Base-by-base conservation (phyloP, 345 rosid species). In the Odontarrhena argentea region DNA sequence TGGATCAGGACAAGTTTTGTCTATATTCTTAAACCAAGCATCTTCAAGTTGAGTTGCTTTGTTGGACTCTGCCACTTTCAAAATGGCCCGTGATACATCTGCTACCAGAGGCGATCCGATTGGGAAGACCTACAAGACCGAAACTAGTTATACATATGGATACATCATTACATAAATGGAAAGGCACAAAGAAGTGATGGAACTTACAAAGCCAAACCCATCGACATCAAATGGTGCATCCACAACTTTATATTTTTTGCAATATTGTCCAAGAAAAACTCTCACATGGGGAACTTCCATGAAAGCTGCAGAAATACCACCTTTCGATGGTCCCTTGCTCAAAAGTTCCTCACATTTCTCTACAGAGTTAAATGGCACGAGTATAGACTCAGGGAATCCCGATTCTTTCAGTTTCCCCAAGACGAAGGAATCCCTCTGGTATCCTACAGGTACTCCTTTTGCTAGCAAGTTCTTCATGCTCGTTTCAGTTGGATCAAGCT, bases 121-220 rank as follows among this genome's bases (percentile, higher is more conserved):
- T 0, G 84, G 84, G 12, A 82, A 82, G 41, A 52, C 82, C 86
- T 79, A 8, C 14, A 65, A 1, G 13, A 65, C 5, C 32, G 10
- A 38, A 51, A 40, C 5, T 57, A 28, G 32, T 28, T 28, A 28
- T 28, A 28, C 5, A 28, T 38, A 11, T 22, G 41, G n/a, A 14
- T 9, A 44, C 28, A 44, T 24, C 25, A 42, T 11, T 41, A 30
- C n/a, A 43, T 30, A 5, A 10, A 59, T 4, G 13, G 3, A n/a
- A 28, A 61, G 9, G 4, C 32, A 45, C 26, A 28, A 14, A 42
- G 18, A 34, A 26, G 6, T 13, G 7, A 25, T 38, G 32, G 22
- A 26, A 68, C 78, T 68, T 76, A 82, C 86, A 22, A 84, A 81
- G n/a, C 85, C 83, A 0, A 83, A 70, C 3, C 84, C 79, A 7